Evolutionary conservation across 352 stramenopile genomes (phyloP).

Genomic region (Globisporangium uncinulatum): DNA sequence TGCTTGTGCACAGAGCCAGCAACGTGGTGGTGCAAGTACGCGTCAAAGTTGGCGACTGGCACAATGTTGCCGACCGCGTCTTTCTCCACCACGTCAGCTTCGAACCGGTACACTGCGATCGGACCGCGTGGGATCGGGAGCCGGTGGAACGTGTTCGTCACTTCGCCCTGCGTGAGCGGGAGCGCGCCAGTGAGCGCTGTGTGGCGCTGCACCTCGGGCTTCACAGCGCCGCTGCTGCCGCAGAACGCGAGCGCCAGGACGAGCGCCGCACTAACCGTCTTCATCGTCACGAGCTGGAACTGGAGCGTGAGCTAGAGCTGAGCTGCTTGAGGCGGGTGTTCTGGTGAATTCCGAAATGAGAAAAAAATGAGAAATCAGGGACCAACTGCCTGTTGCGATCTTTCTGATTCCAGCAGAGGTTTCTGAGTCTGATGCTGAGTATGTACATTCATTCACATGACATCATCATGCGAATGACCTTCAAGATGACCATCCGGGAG

Average conservation of each 20-base stretch:
- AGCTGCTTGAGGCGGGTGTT: no score
- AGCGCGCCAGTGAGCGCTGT: constrained; percentile 62
- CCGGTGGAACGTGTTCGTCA: constrained; percentile 72
- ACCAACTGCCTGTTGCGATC: no score
- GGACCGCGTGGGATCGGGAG: constrained; percentile 69
- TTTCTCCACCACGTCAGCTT: constrained; percentile 70
- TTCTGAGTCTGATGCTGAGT: no score
- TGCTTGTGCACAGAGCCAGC: constrained; percentile 64
- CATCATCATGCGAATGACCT: no score
- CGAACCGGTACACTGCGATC: constrained; percentile 79
- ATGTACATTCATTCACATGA: no score
- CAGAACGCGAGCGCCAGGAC: constrained; percentile 1
- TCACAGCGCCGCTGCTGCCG: background rate
- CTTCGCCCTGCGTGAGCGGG: constrained; percentile 54
- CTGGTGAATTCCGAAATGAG: constrained; percentile 1
- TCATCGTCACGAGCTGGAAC: background rate
- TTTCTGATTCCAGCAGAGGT: no score
- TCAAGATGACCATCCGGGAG: no score
- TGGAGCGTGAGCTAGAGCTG: no score
- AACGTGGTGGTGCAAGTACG: constrained; percentile 82
- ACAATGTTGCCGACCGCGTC: constrained; percentile 42
- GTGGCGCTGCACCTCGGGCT: constrained; percentile 48
- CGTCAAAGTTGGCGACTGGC: constrained; percentile 59
- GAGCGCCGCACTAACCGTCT: constrained; percentile 1
- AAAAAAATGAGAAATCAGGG: background rate